Evolutionary conservation across 2,329 filamentous ascomycete genomes (phyloP).

Genomic region (Sphaerulina musiva): DNA sequence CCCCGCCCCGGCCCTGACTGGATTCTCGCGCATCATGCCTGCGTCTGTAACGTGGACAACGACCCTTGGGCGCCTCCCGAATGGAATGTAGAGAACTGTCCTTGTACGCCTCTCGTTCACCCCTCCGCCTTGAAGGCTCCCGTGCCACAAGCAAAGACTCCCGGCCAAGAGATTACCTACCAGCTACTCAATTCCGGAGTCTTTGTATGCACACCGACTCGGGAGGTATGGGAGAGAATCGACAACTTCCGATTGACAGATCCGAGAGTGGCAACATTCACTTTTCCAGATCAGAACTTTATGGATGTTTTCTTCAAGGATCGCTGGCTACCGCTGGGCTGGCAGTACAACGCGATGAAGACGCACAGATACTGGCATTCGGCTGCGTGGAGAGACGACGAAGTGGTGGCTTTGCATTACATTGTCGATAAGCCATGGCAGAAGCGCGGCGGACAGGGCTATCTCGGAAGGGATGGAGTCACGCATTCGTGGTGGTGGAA

Average conservation of each 20-base stretch:
- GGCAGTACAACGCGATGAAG: conserved; percentile 50
- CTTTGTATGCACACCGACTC: conserved; percentile 45
- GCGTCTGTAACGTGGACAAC: conserved; percentile 48
- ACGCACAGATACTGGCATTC: conserved; percentile 50
- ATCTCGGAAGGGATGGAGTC: conserved; percentile 46
- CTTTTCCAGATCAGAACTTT: conserved; percentile 52
- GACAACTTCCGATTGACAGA: conserved; percentile 37
- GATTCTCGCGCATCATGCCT: conserved; percentile 47
- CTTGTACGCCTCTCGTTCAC: conserved; percentile 40
- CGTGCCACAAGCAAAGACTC: conserved; percentile 35
- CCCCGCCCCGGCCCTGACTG: conserved; percentile 33
- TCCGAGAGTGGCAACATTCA: conserved; percentile 38
- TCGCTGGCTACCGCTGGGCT: conserved; percentile 42
- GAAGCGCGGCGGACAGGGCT: conserved; percentile 38
- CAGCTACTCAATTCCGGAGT: conserved; percentile 47
- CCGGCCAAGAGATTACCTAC: conserved; percentile 30
- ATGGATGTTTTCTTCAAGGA: conserved; percentile 44
- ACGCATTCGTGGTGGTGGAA: conserved; percentile 52
- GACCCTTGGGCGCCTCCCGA: conserved; percentile 47
- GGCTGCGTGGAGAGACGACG: conserved; percentile 46
- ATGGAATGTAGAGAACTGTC: conserved; percentile 46
- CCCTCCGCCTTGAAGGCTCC: conserved; percentile 33
- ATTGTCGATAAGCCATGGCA: conserved; percentile 54
- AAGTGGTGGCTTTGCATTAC: conserved; percentile 47
- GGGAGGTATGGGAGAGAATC: conserved; percentile 37